A percentile compares a stretch with the other conserved stretches of the same genome.
phyloP scores from a whole-genome alignment of 2,329 filamentous ascomycete genomes.

The Colletotrichum paranaense region DNA sequence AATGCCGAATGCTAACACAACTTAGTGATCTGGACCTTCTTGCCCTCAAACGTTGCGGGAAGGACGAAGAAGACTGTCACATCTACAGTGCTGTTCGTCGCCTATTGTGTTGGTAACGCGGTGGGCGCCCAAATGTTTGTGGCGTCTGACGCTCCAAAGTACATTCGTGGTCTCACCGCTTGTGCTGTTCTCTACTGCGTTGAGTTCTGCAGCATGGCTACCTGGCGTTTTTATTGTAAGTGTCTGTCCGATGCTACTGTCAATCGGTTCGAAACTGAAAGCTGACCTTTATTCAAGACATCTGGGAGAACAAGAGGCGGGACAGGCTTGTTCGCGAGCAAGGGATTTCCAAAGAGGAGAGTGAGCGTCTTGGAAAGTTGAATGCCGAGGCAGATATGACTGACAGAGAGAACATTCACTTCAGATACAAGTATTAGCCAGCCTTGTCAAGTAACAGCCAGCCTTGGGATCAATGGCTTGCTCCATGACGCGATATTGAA shows the following conservation, averaged over 20 bases:
- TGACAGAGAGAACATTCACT: constrained; percentile 41
- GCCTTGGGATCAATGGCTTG: background rate
- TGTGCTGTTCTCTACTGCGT: constrained; percentile 41
- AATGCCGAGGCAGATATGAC: constrained; percentile 43
- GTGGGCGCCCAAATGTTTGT: constrained; percentile 37
- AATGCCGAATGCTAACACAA: no score
- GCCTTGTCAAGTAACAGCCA: constrained; percentile 9
- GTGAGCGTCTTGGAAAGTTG: constrained; percentile 39
- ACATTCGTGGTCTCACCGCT: constrained; percentile 37
- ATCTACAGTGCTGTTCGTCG: constrained; percentile 39
- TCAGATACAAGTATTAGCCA: constrained; percentile 36
- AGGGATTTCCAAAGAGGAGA: constrained; percentile 42
- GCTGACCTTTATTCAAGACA: constrained; percentile 33
- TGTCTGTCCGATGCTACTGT: background rate
- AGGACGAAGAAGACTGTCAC: constrained; percentile 48
- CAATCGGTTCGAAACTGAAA: background rate
- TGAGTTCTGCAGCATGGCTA: constrained; percentile 40
- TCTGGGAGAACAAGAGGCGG: constrained; percentile 42
- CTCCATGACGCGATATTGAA: background rate
- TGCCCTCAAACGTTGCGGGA: constrained; percentile 52
- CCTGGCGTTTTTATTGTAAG: constrained; percentile 43
- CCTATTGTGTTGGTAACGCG: constrained; percentile 40
- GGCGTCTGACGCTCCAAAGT: constrained; percentile 35
- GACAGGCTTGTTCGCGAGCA: constrained; percentile 38
- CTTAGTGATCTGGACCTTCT: constrained; percentile 46